Conservation (phyloP, 805 yeast genomes). For the Blastobotrys mokoenaii region DNA sequence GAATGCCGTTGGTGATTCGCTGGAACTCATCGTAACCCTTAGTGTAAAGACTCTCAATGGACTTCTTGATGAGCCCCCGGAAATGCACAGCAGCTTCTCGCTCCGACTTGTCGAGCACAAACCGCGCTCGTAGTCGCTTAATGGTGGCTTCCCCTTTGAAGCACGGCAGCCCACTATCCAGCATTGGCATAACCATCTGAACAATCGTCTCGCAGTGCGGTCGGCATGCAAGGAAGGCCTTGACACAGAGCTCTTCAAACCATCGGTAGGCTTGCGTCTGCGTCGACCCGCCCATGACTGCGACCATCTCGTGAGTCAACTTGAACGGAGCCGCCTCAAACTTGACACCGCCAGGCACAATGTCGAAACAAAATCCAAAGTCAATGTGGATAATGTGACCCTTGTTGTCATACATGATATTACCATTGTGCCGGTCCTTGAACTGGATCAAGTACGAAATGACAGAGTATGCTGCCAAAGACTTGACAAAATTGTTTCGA, state of each 20-base stretch:
- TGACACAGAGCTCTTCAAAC: constrained; percentile 93
- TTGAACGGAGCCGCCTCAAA: constrained; percentile 98
- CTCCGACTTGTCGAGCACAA: constrained; percentile 73
- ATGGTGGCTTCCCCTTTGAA: constrained; percentile 80
- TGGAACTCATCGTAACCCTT: constrained; percentile 98
- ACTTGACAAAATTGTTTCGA: constrained; percentile 83
- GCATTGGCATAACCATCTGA: constrained; percentile 83
- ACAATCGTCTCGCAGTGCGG: constrained; percentile 82
- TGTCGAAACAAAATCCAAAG: constrained; percentile 97
- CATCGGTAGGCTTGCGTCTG: constrained; percentile 81
- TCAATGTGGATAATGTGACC: constrained; percentile 96
- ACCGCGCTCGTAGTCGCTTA: constrained; percentile 64
- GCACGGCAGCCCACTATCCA: constrained; percentile 92
- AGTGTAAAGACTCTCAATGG: constrained; percentile 82
- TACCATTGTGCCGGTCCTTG: constrained; percentile 95
- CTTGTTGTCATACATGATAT: constrained; percentile 90
- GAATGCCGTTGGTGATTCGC: constrained; percentile 92
- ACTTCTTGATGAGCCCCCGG: constrained; percentile 65
- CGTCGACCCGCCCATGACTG: constrained; percentile 87
- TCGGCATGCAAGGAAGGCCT: constrained; percentile 81
- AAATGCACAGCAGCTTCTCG: constrained; percentile 77
- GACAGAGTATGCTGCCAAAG: constrained; percentile 87
- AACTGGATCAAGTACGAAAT: constrained; percentile 85
- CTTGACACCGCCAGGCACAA: constrained; percentile 97
- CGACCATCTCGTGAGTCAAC: constrained; percentile 90